Conservation (phyloP, 1,139 yeast species). For the Kurtzmaniella quercitrusa region DNA sequence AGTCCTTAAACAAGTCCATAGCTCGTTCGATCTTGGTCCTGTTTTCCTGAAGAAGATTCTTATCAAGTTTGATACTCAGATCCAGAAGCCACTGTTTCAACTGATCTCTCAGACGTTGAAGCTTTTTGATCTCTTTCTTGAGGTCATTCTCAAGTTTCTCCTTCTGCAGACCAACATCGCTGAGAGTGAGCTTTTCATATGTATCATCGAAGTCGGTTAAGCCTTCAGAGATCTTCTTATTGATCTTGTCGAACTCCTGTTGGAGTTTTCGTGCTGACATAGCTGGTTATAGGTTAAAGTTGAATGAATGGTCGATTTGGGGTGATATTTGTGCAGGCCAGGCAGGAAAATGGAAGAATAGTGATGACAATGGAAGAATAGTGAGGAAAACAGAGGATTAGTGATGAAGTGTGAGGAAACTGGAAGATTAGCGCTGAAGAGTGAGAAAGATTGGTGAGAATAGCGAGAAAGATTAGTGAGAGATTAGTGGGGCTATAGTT, state of each 20-base stretch:
- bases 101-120: slow-evolving; percentile 93
- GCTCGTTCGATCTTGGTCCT: slow-evolving; percentile 83
- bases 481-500: too few relatives aligned
- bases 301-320: not conserved
- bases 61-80: slow-evolving; percentile 88
- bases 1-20: slow-evolving; percentile 95
- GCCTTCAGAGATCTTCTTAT: slow-evolving; percentile 95
- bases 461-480: too few relatives aligned
- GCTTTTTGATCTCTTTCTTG: slow-evolving; percentile 92
- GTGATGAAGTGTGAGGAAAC: not conserved
- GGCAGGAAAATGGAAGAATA: not conserved
- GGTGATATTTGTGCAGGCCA: not conserved
- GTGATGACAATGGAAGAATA: not conserved
- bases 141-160: slow-evolving; percentile 91
- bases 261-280: slow-evolving; percentile 49
- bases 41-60: slow-evolving; percentile 66
- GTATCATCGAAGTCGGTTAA: slow-evolving; percentile 79
- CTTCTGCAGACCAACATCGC: slow-evolving; percentile 85
- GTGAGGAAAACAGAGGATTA: not conserved
- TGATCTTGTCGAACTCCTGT: slow-evolving; percentile 90
- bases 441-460: too few relatives aligned
- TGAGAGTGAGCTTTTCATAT: slow-evolving; percentile 77
- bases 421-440: too few relatives aligned
- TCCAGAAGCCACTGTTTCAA: slow-evolving; percentile 94
- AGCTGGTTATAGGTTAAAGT: not conserved